Conservation (phyloP, 2,329 filamentous ascomycete genomes). For the Dendryphion nanum region DNA sequence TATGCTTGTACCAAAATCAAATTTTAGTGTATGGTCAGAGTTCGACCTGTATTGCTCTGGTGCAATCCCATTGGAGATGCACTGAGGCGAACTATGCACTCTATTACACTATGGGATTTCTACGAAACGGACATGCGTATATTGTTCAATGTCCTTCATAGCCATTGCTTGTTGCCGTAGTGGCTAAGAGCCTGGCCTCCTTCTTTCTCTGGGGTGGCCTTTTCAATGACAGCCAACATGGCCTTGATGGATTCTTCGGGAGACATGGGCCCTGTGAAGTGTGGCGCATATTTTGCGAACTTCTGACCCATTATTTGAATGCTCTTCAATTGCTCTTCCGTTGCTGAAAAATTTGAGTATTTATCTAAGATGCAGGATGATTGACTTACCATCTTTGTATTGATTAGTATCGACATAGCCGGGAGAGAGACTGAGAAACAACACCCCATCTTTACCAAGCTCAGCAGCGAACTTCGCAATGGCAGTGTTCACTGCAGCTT, state of each 20-base stretch:
- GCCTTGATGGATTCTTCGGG: slow-evolving; percentile 24
- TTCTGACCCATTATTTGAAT: slow-evolving; percentile 29
- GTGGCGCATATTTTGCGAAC: slow-evolving; percentile 11
- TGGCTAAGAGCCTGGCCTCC: slow-evolving; percentile 57
- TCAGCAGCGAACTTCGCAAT: slow-evolving; percentile 49
- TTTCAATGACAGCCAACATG: slow-evolving; percentile 32
- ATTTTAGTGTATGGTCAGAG: too few species aligned
- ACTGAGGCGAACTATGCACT: too few species aligned
- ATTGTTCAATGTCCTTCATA: too few species aligned
- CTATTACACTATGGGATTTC: too few species aligned
- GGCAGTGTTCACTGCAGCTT: slow-evolving; percentile 54
- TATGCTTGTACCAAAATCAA: too few species aligned
- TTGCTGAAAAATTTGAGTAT: slow-evolving; percentile 3
- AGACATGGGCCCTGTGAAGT: slow-evolving; percentile 11
- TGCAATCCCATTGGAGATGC: too few species aligned
- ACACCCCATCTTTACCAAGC: slow-evolving; percentile 50
- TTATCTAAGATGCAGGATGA: too few species aligned
- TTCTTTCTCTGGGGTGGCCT: slow-evolving; percentile 45
- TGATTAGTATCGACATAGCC: slow-evolving; percentile 50
- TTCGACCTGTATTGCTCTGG: too few species aligned
- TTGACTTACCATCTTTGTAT: slow-evolving; percentile 19
- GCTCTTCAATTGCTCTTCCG: slow-evolving; percentile 18
- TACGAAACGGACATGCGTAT: too few species aligned
- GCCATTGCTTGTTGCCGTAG: slow-evolving; percentile 53
- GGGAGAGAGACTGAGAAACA: slow-evolving; percentile 54